Evolutionary conservation across 345 rosid genomes (phyloP).

Genomic region (Camelina sativa): DNA sequence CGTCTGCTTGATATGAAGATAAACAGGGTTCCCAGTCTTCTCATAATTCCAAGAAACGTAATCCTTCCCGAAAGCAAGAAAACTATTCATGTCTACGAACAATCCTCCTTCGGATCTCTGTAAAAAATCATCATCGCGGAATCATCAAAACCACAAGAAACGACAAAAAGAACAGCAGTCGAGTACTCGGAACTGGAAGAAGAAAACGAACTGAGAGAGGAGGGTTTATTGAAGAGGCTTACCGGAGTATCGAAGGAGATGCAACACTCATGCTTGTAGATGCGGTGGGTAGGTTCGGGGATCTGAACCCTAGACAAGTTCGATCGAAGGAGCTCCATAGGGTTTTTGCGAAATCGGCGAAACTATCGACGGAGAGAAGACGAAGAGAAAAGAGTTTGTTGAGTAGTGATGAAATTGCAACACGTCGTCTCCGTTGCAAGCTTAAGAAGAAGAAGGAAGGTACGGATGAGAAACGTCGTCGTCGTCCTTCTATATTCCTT

Average conservation of each 20-base stretch:
- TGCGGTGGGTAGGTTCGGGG: conserved; percentile 96
- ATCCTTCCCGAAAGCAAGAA: conserved; percentile 93
- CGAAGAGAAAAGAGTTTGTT: background rate
- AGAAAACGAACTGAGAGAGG: conserved; percentile 14
- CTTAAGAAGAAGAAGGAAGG: background rate
- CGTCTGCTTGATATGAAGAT: conserved; percentile 83
- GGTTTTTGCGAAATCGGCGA: conserved; percentile 31
- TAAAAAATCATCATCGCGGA: conserved; percentile 36
- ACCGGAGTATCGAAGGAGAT: conserved; percentile 95
- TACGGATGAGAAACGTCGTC: conserved; percentile 36
- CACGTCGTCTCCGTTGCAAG: background rate
- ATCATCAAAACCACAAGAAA: conserved; percentile 11
- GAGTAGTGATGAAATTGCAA: background rate
- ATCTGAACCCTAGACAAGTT: conserved; percentile 96
- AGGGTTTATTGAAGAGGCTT: background rate
- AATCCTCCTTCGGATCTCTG: conserved; percentile 96
- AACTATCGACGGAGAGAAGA: conserved; percentile 19
- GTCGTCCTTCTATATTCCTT: conserved; percentile 33
- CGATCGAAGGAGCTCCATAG: conserved; percentile 93
- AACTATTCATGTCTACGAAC: conserved; percentile 84
- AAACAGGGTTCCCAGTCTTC: conserved; percentile 92
- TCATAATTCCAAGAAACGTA: conserved; percentile 83
- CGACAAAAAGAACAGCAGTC: background rate
- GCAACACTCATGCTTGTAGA: conserved; percentile 98
- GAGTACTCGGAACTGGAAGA: background rate